These are phyloP conservation scores for Achaetomiella virescens DNA, from an alignment of 495 filamentous ascomycete species.

Conservation along the genomic window DNA sequence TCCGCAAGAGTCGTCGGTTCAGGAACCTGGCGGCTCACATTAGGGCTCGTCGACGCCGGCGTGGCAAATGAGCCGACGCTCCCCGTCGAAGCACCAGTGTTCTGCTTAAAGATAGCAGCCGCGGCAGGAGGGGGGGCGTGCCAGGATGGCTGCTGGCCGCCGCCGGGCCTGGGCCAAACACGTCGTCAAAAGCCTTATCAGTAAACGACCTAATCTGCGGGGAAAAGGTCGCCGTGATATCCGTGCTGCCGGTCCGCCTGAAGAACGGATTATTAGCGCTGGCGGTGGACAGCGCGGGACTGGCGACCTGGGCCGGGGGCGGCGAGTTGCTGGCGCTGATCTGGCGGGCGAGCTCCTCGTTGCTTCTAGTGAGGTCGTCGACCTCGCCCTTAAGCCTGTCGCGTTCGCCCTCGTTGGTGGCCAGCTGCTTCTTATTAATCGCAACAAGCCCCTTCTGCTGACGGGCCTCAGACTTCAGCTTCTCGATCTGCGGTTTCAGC, in stretches of 20 bases:
- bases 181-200: slow-evolving; percentile 76
- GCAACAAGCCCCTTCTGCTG: slow-evolving; percentile 94
- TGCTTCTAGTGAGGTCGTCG: slow-evolving; percentile 59
- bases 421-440: slow-evolving; percentile 95
- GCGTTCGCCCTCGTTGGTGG: slow-evolving; percentile 78
- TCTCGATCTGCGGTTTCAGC: slow-evolving; percentile 83
- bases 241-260: slow-evolving; percentile 60
- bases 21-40: slow-evolving; percentile 41
- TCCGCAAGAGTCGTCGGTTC: slow-evolving; percentile 58
- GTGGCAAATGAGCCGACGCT: slow-evolving; percentile 49
- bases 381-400: slow-evolving; percentile 78
- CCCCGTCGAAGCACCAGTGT: slow-evolving; percentile 44
- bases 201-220: slow-evolving; percentile 40
- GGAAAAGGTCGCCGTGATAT: slow-evolving; percentile 54
- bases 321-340: slow-evolving; percentile 37
- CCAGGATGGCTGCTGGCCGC: slow-evolving; percentile 21
- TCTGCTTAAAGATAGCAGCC: slow-evolving; percentile 63
- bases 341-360: slow-evolving; percentile 47
- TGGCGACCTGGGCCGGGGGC: slow-evolving; percentile 39
- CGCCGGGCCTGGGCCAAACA: slow-evolving; percentile 62
- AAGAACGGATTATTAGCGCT: slow-evolving; percentile 91
- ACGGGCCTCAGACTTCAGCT: slow-evolving; percentile 77
- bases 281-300: slow-evolving; percentile 65
- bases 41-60: slow-evolving; percentile 51
- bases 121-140: slow-evolving; percentile 50